These are phyloP conservation scores for Plantago lanceolata DNA, from an alignment of 305 asterid species.

Conservation along the genomic window DNA sequence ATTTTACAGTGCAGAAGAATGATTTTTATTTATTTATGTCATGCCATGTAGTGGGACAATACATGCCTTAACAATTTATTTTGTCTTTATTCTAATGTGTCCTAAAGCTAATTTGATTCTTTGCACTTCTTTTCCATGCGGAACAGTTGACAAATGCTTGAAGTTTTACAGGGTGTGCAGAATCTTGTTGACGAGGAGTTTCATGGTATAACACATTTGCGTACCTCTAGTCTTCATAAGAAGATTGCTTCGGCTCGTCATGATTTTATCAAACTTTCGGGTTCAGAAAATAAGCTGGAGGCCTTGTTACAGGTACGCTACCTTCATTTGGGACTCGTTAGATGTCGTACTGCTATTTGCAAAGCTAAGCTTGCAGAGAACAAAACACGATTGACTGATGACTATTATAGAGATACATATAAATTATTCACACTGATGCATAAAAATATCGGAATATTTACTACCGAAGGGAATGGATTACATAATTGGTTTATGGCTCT, in stretches of 20 bases:
- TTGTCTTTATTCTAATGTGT: neutral
- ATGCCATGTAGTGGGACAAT: neutral
- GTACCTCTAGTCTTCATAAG: constrained; percentile 87
- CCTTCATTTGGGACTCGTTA: constrained; percentile 18
- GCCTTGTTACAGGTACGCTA: constrained; percentile 76
- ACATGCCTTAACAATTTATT: constrained; percentile 1
- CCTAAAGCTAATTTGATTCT: neutral
- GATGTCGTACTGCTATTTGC: no score
- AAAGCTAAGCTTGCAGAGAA: no score
- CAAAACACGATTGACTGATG: no score
- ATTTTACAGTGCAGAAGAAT: neutral
- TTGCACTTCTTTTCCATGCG: constrained; percentile 14
- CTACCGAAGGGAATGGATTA: neutral
- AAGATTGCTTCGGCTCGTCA: constrained; percentile 93
- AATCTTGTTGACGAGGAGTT: constrained; percentile 89
- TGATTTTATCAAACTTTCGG: constrained; percentile 89
- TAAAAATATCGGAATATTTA: no score
- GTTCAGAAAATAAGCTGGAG: constrained; percentile 96
- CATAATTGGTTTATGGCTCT: neutral
- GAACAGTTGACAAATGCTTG: constrained; percentile 17
- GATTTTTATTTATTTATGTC: neutral
- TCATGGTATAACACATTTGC: constrained; percentile 82
- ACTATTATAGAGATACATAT: no score
- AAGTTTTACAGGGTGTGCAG: constrained; percentile 69
- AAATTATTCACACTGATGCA: no score